These are phyloP conservation scores for Myxozyma vanderwaltii DNA, from an alignment of 805 yeast species.

Conservation along the genomic window DNA sequence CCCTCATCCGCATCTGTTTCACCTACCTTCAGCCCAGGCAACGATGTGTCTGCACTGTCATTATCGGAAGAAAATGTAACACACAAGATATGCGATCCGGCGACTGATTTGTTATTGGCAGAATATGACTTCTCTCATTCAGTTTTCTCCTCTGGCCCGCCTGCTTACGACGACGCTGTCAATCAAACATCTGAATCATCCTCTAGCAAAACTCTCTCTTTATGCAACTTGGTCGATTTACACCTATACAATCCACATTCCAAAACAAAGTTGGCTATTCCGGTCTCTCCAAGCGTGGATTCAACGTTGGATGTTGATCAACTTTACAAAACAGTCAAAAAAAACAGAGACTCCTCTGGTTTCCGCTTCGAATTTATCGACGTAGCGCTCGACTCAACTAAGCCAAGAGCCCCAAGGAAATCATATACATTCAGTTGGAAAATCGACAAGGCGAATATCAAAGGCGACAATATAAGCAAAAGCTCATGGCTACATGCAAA, in stretches of 20 bases:
- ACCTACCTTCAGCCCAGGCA: neutral
- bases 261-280: neutral
- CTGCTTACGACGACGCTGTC: neutral
- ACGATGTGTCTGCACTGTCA: neutral
- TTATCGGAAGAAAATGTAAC: neutral
- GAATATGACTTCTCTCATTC: neutral
- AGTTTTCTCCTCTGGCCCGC: neutral
- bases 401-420: neutral
- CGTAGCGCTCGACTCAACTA: neutral
- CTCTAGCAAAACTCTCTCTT: neutral
- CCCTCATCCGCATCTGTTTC: neutral
- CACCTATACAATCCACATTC: constrained; percentile 3
- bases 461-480: neutral
- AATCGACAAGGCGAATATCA: neutral
- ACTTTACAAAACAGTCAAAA: constrained; percentile 4
- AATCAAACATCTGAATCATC: neutral
- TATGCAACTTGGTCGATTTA: neutral
- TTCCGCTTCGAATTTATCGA: neutral
- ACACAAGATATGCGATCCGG: constrained; percentile 7
- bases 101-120: neutral
- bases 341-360: neutral
- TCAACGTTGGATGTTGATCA: neutral
- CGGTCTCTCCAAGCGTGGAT: neutral
- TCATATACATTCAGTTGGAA: neutral
- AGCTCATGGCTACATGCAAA: neutral